Evolutionary conservation across 257 asterid genomes (phyloP).

Genomic region (Ehretia macrophylla): DNA sequence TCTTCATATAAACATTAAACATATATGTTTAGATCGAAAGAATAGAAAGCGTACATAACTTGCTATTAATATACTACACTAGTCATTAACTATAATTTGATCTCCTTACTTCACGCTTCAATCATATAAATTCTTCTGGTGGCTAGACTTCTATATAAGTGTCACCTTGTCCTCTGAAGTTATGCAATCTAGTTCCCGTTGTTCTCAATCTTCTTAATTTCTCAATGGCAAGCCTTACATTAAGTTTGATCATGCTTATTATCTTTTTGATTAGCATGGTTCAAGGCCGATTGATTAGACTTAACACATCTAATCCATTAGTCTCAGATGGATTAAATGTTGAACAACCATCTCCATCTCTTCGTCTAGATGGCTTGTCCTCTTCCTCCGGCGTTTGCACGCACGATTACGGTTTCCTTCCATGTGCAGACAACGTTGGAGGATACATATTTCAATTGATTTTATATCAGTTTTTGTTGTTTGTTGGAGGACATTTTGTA

Average conservation of each 20-base stretch:
- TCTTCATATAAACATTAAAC: too few species aligned
- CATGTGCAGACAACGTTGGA: slow-evolving; percentile 40
- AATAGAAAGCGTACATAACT: too few species aligned
- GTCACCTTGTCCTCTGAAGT: neutral
- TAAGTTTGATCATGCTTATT: neutral
- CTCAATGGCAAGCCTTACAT: slow-evolving; percentile 7
- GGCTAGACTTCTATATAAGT: neutral
- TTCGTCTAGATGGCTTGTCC: neutral
- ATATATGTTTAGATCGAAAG: too few species aligned
- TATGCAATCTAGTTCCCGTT: too few species aligned
- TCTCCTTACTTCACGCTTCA: neutral
- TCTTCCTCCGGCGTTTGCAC: neutral
- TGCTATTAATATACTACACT: too few species aligned
- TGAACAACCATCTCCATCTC: neutral
- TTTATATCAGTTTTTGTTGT: slow-evolving; percentile 33
- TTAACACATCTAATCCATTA: slow-evolving; percentile 12
- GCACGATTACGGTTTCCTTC: slow-evolving; percentile 5
- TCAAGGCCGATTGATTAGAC: slow-evolving; percentile 3
- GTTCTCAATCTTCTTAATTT: neutral
- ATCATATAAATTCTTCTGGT: neutral
- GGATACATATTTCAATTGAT: slow-evolving; percentile 35
- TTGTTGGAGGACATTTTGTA: slow-evolving; percentile 30
- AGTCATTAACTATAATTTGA: neutral
- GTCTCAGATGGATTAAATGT: neutral
- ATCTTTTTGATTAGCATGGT: neutral